Evolutionary conservation across 345 rosid species (phyloP).

Genomic region (Diplotaxis tenuifolia): DNA sequence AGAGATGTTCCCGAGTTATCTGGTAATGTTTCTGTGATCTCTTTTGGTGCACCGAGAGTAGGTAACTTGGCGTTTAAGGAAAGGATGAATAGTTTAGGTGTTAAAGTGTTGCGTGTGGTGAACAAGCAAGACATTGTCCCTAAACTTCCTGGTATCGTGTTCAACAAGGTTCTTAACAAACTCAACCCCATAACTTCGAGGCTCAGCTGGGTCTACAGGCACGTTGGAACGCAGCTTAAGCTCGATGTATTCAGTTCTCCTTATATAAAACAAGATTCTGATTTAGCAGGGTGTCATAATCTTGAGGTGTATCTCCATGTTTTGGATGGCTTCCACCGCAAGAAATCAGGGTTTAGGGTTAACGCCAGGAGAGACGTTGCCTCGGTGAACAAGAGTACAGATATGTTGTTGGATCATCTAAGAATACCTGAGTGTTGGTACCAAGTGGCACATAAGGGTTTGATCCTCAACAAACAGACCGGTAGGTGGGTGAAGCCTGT

Average conservation of each 20-base stretch:
- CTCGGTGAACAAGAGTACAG: conserved; percentile 53
- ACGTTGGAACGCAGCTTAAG: conserved; percentile 56
- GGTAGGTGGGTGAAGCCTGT: conserved; percentile 77
- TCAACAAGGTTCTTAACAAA: conserved; percentile 49
- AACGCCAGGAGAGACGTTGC: conserved; percentile 62
- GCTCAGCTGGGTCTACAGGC: conserved; percentile 57
- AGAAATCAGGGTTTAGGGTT: conserved; percentile 44
- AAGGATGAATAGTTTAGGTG: conserved; percentile 42
- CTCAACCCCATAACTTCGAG: conserved; percentile 38
- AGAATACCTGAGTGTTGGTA: conserved; percentile 62
- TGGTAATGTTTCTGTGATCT: conserved; percentile 48
- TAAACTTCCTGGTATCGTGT: conserved; percentile 51
- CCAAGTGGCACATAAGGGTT: conserved; percentile 56
- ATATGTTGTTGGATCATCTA: conserved; percentile 53
- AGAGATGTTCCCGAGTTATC: conserved; percentile 40
- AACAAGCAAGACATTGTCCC: conserved; percentile 63
- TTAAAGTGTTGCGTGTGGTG: conserved; percentile 53
- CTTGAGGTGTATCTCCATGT: conserved; percentile 61
- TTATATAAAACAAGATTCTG: conserved; percentile 44
- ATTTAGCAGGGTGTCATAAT: conserved; percentile 47
- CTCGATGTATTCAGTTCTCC: conserved; percentile 48
- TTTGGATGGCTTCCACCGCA: conserved; percentile 50
- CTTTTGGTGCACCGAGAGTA: conserved; percentile 68
- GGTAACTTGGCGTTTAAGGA: conserved; percentile 63
- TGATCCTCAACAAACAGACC: conserved; percentile 47